Percentiles rank a stretch among this genome's conserved stretches.
Evolutionary conservation across 306 rosid species (phyloP).

Genomic region (Trifolium fragiferum): DNA sequence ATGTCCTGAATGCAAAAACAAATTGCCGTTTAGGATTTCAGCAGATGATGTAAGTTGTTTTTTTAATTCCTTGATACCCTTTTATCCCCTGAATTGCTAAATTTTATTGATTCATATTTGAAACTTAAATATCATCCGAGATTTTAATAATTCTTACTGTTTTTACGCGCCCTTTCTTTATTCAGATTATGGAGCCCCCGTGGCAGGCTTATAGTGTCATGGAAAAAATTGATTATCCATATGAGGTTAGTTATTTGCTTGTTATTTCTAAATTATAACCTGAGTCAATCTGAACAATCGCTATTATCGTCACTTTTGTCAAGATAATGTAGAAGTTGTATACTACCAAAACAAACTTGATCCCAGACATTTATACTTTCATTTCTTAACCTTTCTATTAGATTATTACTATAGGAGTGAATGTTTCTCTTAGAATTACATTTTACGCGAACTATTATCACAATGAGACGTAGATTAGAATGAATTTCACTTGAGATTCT

Average conservation of each 20-base stretch:
- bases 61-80: slow-evolving; percentile 23
- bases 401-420: slow-evolving; percentile 11
- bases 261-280: slow-evolving; percentile 26
- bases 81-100: slow-evolving; percentile 13
- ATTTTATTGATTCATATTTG: slow-evolving; percentile 23
- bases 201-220: slow-evolving; percentile 86
- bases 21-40: slow-evolving; percentile 81
- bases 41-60: slow-evolving; percentile 86
- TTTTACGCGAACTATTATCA: slow-evolving; percentile 10
- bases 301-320: slow-evolving; percentile 15
- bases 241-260: slow-evolving; percentile 60
- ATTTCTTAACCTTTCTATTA: slow-evolving; percentile 20
- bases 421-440: slow-evolving; percentile 20
- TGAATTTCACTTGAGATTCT: slow-evolving; percentile 29
- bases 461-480: slow-evolving; percentile 1
- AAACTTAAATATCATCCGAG: slow-evolving; percentile 24
- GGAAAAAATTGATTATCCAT: slow-evolving; percentile 91
- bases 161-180: slow-evolving; percentile 37
- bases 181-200: slow-evolving; percentile 97
- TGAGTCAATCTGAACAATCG: slow-evolving; percentile 21
- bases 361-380: slow-evolving; percentile 16
- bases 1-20: slow-evolving; percentile 90
- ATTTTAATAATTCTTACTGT: slow-evolving; percentile 23
- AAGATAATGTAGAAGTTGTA: slow-evolving; percentile 25
- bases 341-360: slow-evolving; percentile 31